phyloP scores from a whole-genome alignment of 495 filamentous ascomycete genomes.

The Penicillium bialowiezense region DNA sequence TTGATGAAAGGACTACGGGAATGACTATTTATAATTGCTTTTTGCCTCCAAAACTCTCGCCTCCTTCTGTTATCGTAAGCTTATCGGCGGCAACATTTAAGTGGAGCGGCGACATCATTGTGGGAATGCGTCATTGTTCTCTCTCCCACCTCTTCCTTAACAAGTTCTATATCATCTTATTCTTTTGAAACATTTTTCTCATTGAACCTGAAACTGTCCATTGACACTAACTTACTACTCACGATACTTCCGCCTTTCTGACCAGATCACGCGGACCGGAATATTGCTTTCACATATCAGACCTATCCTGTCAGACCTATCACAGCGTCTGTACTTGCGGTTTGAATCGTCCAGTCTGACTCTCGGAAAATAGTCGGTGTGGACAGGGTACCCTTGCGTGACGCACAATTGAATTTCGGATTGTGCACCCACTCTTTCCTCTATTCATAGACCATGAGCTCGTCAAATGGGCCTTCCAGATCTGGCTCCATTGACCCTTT shows the following conservation, averaged over 20 bases:
- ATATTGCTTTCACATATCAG: not conserved
- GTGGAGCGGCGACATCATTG: conserved; percentile 38
- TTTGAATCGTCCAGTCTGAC: conserved; percentile 2
- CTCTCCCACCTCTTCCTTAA: conserved; percentile 9
- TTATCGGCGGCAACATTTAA: conserved; percentile 26
- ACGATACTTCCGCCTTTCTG: not conserved
- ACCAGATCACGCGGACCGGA: not conserved
- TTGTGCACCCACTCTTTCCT: conserved; percentile 5
- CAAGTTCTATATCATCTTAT: conserved; percentile 3
- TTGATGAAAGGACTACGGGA: not conserved
- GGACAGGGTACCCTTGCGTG: conserved; percentile 15
- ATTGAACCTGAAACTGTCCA: not conserved
- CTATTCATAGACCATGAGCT: conserved; percentile 30
- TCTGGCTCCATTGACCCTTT: conserved; percentile 43
- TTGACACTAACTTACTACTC: too few species aligned
- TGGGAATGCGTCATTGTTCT: conserved; percentile 20
- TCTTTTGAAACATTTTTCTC: not conserved
- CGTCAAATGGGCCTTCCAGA: conserved; percentile 28
- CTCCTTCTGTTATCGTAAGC: conserved; percentile 6
- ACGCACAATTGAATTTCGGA: conserved; percentile 19
- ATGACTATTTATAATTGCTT: not conserved
- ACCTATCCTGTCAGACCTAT: not conserved
- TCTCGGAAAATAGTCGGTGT: conserved; percentile 23
- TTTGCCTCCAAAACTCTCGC: not conserved
- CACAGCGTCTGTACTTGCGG: not conserved